Evolutionary conservation across 2,329 filamentous ascomycete species (phyloP), one percentile per base, ranked within the genome.

Genomic region (Claviceps sorghi): DNA sequence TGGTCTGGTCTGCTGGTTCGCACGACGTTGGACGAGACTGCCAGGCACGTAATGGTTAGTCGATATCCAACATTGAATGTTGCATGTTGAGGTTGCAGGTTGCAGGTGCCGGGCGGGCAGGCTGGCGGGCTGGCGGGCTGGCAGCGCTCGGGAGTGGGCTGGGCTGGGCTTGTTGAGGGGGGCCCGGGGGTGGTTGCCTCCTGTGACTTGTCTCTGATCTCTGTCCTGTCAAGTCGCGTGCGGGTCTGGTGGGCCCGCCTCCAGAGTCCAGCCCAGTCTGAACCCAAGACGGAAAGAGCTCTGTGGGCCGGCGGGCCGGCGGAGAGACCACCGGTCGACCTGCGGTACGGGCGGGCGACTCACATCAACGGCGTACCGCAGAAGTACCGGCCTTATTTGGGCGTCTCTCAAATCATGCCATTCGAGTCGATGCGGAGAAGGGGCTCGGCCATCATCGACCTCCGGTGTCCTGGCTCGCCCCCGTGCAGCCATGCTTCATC

Each of bases 21-120:
- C 51, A 49, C 50, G 42, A 54, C 53, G 48, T 40, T n/a, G 50
- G 48, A 54, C 29, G 48, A 48, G 44, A 51, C 32, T 51, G 43
- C 36, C 36, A 38, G 36, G 36, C 36, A 38, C 36, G 36, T n/a
- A n/a, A 4, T 15, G 34, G 15, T 15, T 36, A 38, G 36, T 38
- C 36, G 36, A 38, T 8, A 36, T 38, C 26, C 26, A 26, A 26
- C 26, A 26, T 26, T 26, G 26, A 26, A 26, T 26, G 26, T 26
- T 26, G 26, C 26, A 26, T 26, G 26, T 26, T 48, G n/a, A 38
- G 38, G 51, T 44, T 36, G 44, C 41, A 40, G 46, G 42, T 36
- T 48, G 45, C 40, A 45, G 32, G 46, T 48, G 32, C 46, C 46
- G 21, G 47, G 4, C 47, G 10, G 34, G 46, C 42, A 4, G 19